These are phyloP conservation scores for Nitzschia sp. DNA, from an alignment of 108 stramenopile species.

Conservation along the genomic window DNA sequence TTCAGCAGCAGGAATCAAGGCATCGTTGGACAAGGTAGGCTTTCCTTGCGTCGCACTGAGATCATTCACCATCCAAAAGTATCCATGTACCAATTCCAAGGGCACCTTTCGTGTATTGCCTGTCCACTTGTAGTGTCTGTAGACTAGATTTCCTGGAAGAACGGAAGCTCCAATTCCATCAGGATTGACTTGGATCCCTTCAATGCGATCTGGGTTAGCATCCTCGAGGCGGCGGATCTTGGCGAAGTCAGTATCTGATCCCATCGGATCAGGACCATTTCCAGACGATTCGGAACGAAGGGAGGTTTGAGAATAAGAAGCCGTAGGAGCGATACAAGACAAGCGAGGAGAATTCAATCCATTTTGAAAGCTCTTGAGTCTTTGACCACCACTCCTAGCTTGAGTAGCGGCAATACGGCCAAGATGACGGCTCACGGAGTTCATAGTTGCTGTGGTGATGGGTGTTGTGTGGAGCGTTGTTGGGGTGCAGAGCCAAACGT, in stretches of 20 bases:
- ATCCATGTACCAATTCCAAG: constrained; percentile 69
- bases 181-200: constrained; percentile 60
- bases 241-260: constrained; percentile 12
- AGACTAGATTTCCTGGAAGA: constrained; percentile 63
- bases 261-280: too few relatives aligned
- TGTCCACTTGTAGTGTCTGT: constrained; percentile 55
- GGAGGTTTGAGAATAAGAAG: too few relatives aligned
- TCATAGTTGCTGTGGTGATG: too few relatives aligned
- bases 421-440: too few relatives aligned
- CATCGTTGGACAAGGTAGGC: constrained; percentile 62
- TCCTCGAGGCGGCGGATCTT: constrained; percentile 33
- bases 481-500: too few relatives aligned
- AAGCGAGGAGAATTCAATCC: too few relatives aligned
- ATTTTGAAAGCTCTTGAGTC: too few relatives aligned
- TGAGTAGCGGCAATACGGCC: too few relatives aligned
- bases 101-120: constrained; percentile 56
- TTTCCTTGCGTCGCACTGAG: constrained; percentile 60
- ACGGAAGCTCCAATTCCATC: constrained; percentile 51
- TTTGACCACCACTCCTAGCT: too few relatives aligned
- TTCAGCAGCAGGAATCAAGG: constrained; percentile 55
- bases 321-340: too few relatives aligned
- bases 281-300: too few relatives aligned
- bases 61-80: constrained; percentile 87
- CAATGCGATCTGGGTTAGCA: constrained; percentile 40
- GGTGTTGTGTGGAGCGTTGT: too few relatives aligned